phyloP scores from a whole-genome alignment of 1,139 yeast genomes.

The Sugiyamaella grinbergsii region DNA sequence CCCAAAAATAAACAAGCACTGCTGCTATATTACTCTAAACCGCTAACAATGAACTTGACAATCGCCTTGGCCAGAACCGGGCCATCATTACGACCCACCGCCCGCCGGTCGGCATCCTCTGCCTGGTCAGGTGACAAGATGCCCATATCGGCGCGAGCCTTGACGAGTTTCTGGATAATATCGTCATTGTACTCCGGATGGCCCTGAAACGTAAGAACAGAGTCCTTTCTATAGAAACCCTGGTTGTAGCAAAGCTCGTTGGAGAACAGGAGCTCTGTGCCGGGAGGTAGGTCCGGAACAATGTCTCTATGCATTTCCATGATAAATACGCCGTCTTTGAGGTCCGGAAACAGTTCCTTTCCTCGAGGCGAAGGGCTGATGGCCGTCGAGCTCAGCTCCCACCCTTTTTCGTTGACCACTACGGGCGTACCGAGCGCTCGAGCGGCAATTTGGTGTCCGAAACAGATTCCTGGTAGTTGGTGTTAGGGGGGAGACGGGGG shows the following conservation, averaged over 20 bases:
- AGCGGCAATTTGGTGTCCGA: slow-evolving; percentile 82
- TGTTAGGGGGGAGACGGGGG: slow-evolving; percentile 43
- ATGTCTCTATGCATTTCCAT: slow-evolving; percentile 74
- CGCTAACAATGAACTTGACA: slow-evolving; percentile 36
- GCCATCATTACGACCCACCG: slow-evolving; percentile 38
- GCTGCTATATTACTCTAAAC: slow-evolving; percentile 5
- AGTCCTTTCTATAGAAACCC: slow-evolving; percentile 55
- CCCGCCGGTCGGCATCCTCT: slow-evolving; percentile 31
- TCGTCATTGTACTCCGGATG: slow-evolving; percentile 76
- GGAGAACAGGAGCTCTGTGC: slow-evolving; percentile 46
- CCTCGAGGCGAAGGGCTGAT: slow-evolving; percentile 50
- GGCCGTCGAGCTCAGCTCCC: slow-evolving; percentile 70
- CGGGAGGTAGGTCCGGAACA: slow-evolving; percentile 53
- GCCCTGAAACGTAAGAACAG: slow-evolving; percentile 74
- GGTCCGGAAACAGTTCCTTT: slow-evolving; percentile 43
- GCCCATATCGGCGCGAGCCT: slow-evolving; percentile 29
- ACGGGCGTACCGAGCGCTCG: slow-evolving; percentile 65
- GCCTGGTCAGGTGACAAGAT: slow-evolving; percentile 30
- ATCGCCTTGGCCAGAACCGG: slow-evolving; percentile 37
- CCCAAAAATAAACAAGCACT: not conserved
- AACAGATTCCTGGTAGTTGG: slow-evolving; percentile 58
- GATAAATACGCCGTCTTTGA: slow-evolving; percentile 44
- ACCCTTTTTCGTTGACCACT: slow-evolving; percentile 59
- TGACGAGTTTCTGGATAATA: slow-evolving; percentile 38
- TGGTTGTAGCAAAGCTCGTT: slow-evolving; percentile 61